phyloP scores from a whole-genome alignment of 208 protist species.

The Wallacemonas sp. region DNA sequence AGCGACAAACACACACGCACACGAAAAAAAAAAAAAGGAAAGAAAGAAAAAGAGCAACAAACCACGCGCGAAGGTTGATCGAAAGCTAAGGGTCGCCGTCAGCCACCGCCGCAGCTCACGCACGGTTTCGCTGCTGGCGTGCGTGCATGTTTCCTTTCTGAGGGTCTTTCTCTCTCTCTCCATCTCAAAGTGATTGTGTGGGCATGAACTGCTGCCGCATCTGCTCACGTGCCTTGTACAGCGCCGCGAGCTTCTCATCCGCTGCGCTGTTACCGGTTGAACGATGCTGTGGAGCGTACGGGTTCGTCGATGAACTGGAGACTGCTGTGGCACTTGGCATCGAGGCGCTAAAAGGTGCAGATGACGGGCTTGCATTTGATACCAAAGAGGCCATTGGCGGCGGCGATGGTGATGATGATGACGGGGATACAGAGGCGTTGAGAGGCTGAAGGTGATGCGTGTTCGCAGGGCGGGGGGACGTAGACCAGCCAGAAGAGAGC shows the following conservation, averaged over 20 bases:
- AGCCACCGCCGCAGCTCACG: background rate
- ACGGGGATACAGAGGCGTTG: too few species aligned
- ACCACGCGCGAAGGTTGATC: too few species aligned
- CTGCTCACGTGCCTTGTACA: constrained; percentile 73
- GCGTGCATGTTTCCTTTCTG: too few species aligned
- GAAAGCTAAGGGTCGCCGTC: too few species aligned
- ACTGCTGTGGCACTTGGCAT: too few species aligned
- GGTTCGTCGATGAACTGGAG: constrained; percentile 38
- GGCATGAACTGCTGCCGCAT: constrained; percentile 49
- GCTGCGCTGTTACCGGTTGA: constrained; percentile 77
- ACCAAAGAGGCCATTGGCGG: too few species aligned
- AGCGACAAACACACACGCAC: background rate
- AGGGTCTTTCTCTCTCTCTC: too few species aligned
- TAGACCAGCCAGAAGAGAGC: background rate
- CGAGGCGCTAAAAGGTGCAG: too few species aligned
- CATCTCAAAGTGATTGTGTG: background rate
- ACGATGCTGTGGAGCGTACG: constrained; percentile 56
- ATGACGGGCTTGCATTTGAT: too few species aligned
- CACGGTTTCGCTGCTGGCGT: background rate
- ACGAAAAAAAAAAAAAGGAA: constrained; percentile 15
- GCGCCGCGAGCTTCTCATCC: constrained; percentile 70
- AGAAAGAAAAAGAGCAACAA: too few species aligned
- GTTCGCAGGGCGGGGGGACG: background rate
- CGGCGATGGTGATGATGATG: too few species aligned
- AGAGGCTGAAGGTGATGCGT: constrained; percentile 9